Evolutionary conservation across 1,284 basidiomycete genomes (phyloP), one percentile per base, ranked within the genome.

Genomic region (Marasmius oreades): DNA sequence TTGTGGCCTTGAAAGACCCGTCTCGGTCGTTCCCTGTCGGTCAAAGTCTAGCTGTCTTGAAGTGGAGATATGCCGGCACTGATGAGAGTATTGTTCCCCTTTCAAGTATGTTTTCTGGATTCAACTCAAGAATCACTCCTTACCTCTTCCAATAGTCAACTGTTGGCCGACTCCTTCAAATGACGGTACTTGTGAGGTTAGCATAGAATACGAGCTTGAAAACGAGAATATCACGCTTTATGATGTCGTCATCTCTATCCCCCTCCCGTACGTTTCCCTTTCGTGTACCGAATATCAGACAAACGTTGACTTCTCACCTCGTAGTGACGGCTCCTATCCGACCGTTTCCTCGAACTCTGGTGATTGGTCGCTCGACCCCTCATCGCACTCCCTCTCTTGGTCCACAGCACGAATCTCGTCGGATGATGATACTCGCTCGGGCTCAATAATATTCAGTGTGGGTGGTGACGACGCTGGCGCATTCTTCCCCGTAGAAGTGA

Each of bases 121-220:
- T 7, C 55, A 44, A 51, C 22, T 20, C 26, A 24, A 39, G 12
- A 14, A 31, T 52, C 37, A 47, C 45, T 37, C 22, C 31, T 16
- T 62, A 23, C 61, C 26, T n/a, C 16, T 20, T 26, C 24, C 8
- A 46, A 4, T 59, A 92, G 94, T 98, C 71, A 98, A 94, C 66
- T 95, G 92, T 72, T 98, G 96, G 96, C 95, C 95, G 4, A 90
- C 93, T 28, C 88, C 92, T 1, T 88, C 90, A 51, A 94, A 93
- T 63, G 88, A 94, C 64, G 93, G 93, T 24, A 88, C 87, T 1
- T 92, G 88, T 63, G 94, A 97, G 63, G 93, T 98, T 56, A 96
- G 91, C 69, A 92, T 98, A 65, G 96, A 98, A 72, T 99, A 97
- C 70, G 95, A 98, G 70, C 88, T 98, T 48, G 93, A 96, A 69